Conservation (phyloP, 176 grass and related monocot genomes). For the Secale cereale region DNA sequence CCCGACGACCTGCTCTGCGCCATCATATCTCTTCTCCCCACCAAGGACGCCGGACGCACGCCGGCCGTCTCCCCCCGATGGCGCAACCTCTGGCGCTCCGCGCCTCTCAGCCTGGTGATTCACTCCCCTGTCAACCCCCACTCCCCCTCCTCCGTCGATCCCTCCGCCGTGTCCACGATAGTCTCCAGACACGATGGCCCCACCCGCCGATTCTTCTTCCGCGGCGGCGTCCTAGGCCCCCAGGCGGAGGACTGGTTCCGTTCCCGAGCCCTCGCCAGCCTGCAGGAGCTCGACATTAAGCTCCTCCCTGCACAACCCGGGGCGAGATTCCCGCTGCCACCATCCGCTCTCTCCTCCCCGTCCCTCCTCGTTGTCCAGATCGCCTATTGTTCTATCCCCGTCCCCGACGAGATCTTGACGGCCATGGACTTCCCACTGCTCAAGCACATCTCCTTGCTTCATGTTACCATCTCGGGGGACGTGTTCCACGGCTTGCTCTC, state of each 20-base stretch:
- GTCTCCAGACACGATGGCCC: not conserved
- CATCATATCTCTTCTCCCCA: not conserved
- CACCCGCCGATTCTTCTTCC: not conserved
- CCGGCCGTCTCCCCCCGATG: not conserved
- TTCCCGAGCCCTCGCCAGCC: not conserved
- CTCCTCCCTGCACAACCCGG: not conserved
- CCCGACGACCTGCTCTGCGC: not conserved
- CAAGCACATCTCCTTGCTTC: not conserved
- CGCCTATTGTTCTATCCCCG: not conserved
- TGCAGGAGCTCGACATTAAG: not conserved
- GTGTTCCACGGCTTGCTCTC: not conserved
- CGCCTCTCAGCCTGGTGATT: not conserved
- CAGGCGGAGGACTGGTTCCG: not conserved
- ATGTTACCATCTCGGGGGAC: not conserved
- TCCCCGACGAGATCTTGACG: not conserved
- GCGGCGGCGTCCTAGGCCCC: not conserved
- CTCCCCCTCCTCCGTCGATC: not conserved
- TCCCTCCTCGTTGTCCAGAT: not conserved
- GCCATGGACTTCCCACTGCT: not conserved
- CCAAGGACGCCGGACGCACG: not conserved
- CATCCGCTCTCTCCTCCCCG: not conserved
- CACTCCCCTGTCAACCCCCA: not conserved
- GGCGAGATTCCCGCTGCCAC: not conserved
- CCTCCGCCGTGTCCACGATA: not conserved
- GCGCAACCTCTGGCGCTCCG: not conserved